Evolutionary conservation across 73 alveolate species (phyloP).

Genomic region (Uronychia setigera): DNA sequence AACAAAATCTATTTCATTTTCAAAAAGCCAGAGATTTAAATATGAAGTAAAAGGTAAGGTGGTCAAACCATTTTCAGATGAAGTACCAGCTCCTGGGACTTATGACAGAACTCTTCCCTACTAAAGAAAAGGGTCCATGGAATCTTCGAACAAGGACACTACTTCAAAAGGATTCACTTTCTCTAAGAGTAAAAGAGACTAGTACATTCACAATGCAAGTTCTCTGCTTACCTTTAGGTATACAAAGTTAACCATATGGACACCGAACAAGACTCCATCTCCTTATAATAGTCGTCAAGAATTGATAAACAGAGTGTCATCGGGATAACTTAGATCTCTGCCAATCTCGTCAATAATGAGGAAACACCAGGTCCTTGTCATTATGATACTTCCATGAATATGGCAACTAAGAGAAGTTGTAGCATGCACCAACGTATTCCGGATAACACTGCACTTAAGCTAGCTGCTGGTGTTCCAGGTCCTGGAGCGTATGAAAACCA

Average conservation of each 20-base stretch:
- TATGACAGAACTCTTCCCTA: neutral
- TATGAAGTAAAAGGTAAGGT: neutral
- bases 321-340: neutral
- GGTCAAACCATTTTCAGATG: neutral
- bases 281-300: neutral
- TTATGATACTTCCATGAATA: too few relatives aligned
- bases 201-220: neutral
- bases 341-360: neutral
- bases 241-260: neutral
- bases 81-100: neutral
- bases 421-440: neutral
- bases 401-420: neutral
- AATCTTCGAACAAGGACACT: neutral
- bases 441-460: neutral
- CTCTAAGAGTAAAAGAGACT: neutral
- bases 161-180: neutral
- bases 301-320: neutral
- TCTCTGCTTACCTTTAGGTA: neutral
- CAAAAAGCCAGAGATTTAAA: neutral
- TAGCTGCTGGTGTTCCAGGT: conserved; percentile 45
- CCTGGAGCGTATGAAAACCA: conserved; percentile 67
- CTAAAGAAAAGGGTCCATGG: neutral
- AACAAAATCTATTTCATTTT: neutral
- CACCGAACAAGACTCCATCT: neutral
- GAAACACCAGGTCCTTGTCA: neutral